Conservation (phyloP, 306 rosid genomes). For the Notholithocarpus densiflorus region DNA sequence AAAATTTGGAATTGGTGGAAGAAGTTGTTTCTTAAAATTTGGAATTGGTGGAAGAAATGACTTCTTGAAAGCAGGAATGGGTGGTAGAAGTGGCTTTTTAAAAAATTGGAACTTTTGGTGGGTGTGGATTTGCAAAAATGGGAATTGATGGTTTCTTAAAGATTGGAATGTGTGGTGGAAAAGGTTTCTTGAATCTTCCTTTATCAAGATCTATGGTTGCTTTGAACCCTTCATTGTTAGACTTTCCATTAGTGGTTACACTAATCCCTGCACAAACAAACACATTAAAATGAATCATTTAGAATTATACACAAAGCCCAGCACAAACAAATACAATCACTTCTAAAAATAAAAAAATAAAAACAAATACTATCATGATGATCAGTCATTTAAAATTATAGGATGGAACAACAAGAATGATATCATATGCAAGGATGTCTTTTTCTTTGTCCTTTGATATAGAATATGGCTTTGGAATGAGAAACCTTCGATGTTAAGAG, state of each 20-base stretch:
- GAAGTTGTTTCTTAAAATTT: slow-evolving; percentile 17
- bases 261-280: neutral
- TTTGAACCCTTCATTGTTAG: neutral
- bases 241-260: neutral
- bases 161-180: too few species aligned
- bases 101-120: neutral
- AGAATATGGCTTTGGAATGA: too few species aligned
- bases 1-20: neutral
- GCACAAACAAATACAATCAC: too few species aligned
- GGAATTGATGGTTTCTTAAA: too few species aligned
- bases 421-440: too few species aligned
- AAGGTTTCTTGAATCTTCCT: neutral
- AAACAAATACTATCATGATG: too few species aligned
- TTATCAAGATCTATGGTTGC: neutral
- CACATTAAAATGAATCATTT: neutral
- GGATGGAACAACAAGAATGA: neutral
- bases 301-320: too few species aligned
- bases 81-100: slow-evolving; percentile 21
- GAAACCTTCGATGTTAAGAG: too few species aligned
- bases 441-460: too few species aligned
- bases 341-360: too few species aligned
- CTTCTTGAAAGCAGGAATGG: neutral
- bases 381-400: neutral
- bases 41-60: neutral
- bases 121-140: neutral